Percentiles rank a stretch among this genome's conserved stretches.
phyloP scores from a whole-genome alignment of 345 rosid species.

The Eucalyptus curtisii region DNA sequence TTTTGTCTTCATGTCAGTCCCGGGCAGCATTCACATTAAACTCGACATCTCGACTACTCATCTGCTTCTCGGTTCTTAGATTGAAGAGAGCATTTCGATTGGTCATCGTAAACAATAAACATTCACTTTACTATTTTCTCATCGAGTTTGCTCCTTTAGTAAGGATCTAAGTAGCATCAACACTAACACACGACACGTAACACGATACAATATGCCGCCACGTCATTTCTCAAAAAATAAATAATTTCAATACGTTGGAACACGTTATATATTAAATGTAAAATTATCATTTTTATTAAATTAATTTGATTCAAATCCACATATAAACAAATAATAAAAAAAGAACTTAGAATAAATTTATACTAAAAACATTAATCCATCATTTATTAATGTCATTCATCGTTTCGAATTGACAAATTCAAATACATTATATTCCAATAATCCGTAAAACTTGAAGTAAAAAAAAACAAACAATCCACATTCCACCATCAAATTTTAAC shows the following conservation, averaged over 20 bases:
- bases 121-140: not conserved
- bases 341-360: too few species aligned
- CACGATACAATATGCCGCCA: rapidly evolving
- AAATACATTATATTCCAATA: too few species aligned
- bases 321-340: too few species aligned
- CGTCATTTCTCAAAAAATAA: rapidly evolving
- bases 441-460: too few species aligned
- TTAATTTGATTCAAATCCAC: too few species aligned
- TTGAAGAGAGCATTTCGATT: not conserved
- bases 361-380: too few species aligned
- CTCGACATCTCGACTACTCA: not conserved
- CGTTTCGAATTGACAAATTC: too few species aligned
- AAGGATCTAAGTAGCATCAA: rapidly evolving
- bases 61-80: not conserved
- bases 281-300: too few species aligned
- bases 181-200: too few species aligned
- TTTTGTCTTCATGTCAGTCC: not conserved
- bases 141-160: not conserved
- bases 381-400: too few species aligned
- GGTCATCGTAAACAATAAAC: not conserved
- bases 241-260: rapidly evolving
- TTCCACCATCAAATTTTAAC: too few species aligned
- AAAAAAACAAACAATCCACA: too few species aligned
- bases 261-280: rapidly evolving
- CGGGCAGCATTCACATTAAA: not conserved